Conservation (phyloP, 2,329 filamentous ascomycete genomes). For the Cordyceps javanica region DNA sequence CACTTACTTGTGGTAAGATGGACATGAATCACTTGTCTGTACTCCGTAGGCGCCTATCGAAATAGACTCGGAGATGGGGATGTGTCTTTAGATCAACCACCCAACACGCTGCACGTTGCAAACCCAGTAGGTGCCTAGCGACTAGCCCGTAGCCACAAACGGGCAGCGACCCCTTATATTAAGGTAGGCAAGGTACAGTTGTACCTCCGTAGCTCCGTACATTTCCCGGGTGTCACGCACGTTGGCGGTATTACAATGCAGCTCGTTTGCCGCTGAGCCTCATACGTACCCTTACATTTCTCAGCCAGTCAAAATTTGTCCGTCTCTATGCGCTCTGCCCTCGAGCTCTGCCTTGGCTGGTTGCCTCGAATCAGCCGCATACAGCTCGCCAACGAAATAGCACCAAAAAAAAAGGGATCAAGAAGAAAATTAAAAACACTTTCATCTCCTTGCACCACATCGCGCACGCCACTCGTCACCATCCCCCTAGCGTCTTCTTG, state of each 20-base stretch:
- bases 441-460: conserved; percentile 5
- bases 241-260: neutral
- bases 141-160: too few species aligned
- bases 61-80: too few species aligned
- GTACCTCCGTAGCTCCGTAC: too few species aligned
- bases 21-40: too few species aligned
- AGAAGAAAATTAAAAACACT: neutral
- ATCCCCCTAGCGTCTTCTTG: neutral
- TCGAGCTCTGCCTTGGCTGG: conserved; percentile 1
- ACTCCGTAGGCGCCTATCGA: too few species aligned
- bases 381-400: neutral
- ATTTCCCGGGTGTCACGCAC: neutral
- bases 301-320: neutral
- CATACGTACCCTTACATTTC: neutral
- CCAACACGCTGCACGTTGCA: too few species aligned
- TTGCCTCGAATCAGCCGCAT: conserved; percentile 2
- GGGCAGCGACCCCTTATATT: too few species aligned
- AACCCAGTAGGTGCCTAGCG: too few species aligned
- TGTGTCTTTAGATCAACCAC: too few species aligned
- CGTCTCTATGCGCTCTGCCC: neutral
- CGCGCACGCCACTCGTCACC: neutral
- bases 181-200: too few species aligned
- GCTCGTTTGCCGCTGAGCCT: conserved; percentile 7
- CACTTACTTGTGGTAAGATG: too few species aligned
- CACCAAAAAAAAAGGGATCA: neutral